Evolutionary conservation across 1,139 yeast species (phyloP).

Genomic region (Saccharomycopsis hybrid): DNA sequence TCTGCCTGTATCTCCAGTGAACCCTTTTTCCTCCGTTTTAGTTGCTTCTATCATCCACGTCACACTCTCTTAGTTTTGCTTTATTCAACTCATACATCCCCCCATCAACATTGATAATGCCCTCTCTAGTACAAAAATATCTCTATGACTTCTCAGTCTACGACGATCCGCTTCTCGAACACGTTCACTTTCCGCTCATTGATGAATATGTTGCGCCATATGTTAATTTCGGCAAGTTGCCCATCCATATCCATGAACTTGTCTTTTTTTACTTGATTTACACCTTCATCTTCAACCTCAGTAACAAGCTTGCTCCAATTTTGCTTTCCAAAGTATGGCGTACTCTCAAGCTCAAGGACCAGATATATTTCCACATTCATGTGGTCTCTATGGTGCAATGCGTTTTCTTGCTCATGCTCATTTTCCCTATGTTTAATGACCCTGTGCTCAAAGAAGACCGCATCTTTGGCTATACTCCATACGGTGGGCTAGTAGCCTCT

Average conservation of each 20-base stretch:
- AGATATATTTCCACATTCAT: slow-evolving; percentile 70
- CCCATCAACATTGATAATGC: no score
- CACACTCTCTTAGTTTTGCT: no score
- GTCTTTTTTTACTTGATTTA: slow-evolving; percentile 34
- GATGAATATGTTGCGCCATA: slow-evolving; percentile 26
- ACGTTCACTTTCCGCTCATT: slow-evolving; percentile 26
- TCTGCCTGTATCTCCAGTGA: no score
- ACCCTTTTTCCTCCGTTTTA: no score
- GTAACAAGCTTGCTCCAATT: slow-evolving; percentile 38
- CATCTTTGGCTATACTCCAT: slow-evolving; percentile 66
- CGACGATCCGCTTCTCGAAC: slow-evolving; percentile 29
- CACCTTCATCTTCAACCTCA: slow-evolving; percentile 35
- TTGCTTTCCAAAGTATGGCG: slow-evolving; percentile 36
- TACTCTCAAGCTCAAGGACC: slow-evolving; percentile 38
- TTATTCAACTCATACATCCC: no score
- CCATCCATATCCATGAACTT: slow-evolving; percentile 41
- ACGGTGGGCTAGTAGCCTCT: slow-evolving; percentile 63
- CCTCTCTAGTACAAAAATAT: slow-evolving; percentile 1
- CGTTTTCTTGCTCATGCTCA: slow-evolving; percentile 45
- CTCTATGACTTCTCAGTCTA: slow-evolving; percentile 18
- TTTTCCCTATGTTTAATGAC: slow-evolving; percentile 49
- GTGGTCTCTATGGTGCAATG: slow-evolving; percentile 78
- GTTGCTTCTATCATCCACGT: no score
- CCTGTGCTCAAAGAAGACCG: slow-evolving; percentile 41
- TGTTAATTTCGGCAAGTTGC: slow-evolving; percentile 26